Evolutionary conservation across 192 early-diverging fungal species (phyloP).

Genomic region (Paraglomus occultum): DNA sequence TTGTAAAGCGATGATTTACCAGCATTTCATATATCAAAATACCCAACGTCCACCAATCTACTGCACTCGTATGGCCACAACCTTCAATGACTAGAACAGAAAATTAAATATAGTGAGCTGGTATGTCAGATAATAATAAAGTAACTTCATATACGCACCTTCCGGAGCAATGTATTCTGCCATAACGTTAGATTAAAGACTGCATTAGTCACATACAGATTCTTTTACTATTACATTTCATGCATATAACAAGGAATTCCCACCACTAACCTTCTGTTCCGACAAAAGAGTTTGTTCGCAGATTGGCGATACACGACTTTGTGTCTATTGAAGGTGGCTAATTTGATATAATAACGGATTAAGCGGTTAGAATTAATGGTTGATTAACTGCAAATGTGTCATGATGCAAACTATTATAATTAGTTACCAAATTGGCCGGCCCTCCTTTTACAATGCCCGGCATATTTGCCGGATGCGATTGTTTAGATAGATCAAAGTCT

Average conservation of each 20-base stretch:
- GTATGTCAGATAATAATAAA: neutral
- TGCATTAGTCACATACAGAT: neutral
- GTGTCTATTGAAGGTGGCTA: conserved; percentile 80
- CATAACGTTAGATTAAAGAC: neutral
- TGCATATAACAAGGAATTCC: too few relatives aligned
- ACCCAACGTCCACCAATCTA: conserved; percentile 99
- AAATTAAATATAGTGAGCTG: neutral
- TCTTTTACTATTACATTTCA: neutral
- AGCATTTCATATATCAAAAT: conserved; percentile 99
- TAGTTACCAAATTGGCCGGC: conserved; percentile 53
- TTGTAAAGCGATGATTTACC: conserved; percentile 32
- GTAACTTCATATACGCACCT: conserved; percentile 10
- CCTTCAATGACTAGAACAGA: conserved; percentile 78
- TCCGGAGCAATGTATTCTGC: conserved; percentile 98
- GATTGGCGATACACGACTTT: conserved; percentile 77
- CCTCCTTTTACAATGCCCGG: conserved; percentile 63
- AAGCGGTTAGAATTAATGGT: neutral
- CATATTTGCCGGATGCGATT: conserved; percentile 77
- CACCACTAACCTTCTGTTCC: conserved; percentile 78
- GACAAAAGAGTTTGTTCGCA: conserved; percentile 97
- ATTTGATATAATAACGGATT: conserved; percentile 24
- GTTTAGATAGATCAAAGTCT: conserved; percentile 98
- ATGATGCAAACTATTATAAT: neutral
- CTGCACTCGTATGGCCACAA: conserved; percentile 86
- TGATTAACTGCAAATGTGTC: too few relatives aligned